A percentile compares a stretch with the other conserved stretches of the same genome.
Evolutionary conservation across 495 filamentous ascomycete species (phyloP).

Genomic region (Talaromyces liani): DNA sequence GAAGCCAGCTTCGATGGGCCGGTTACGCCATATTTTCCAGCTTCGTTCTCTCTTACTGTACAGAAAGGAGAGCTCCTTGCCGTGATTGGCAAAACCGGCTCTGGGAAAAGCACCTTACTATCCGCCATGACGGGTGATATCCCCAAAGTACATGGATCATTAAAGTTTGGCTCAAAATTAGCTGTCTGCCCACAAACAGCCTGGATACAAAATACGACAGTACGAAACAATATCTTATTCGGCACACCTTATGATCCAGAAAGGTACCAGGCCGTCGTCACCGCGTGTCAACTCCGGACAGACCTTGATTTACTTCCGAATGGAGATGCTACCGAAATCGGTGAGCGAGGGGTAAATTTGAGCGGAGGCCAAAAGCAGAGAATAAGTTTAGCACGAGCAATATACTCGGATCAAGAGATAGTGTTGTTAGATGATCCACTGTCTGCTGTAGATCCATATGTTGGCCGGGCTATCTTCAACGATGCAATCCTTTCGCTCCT

Average conservation of each 20-base stretch:
- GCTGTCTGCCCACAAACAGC: conserved; percentile 9
- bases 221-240: conserved; percentile 10
- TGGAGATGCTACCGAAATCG: conserved; percentile 70
- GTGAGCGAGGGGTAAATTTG: conserved; percentile 73
- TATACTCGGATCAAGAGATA: conserved; percentile 42
- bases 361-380: conserved; percentile 77
- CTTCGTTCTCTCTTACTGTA: not conserved
- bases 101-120: conserved; percentile 9
- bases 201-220: conserved; percentile 10
- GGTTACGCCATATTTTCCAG: not conserved
- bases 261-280: conserved; percentile 28
- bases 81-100: conserved; percentile 8
- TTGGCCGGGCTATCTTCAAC: conserved; percentile 17
- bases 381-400: conserved; percentile 47
- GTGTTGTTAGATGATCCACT: conserved; percentile 42
- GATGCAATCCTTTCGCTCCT: conserved; percentile 9
- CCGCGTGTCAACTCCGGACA: conserved; percentile 60
- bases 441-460: conserved; percentile 42
- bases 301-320: conserved; percentile 72
- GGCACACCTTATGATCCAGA: conserved; percentile 7
- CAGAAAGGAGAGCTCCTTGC: conserved; percentile 5
- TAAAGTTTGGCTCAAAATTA: not conserved
- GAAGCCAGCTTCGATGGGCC: not conserved
- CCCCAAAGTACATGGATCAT: not conserved
- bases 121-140: conserved; percentile 9